Conservation (phyloP, 1,284 basidiomycete genomes). For the Papiliotrema nemorosa region DNA sequence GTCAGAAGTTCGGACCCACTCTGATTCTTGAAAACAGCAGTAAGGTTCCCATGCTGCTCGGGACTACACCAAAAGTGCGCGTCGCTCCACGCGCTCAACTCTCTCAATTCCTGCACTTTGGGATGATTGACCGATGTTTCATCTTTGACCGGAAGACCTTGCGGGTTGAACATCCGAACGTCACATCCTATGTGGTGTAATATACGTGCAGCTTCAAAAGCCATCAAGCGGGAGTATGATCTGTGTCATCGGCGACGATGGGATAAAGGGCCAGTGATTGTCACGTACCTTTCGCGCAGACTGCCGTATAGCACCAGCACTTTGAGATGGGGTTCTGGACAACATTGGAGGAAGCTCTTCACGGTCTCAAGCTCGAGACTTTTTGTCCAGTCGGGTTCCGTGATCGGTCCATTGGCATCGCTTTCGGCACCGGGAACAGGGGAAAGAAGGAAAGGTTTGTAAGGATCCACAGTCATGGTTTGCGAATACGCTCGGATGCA, state of each 20-base stretch:
- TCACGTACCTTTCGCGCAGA: conserved; percentile 33
- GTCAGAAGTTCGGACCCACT: too few relatives aligned
- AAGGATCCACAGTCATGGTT: too few relatives aligned
- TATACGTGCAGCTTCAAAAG: conserved; percentile 44
- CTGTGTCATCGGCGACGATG: conserved; percentile 10
- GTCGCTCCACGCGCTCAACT: conserved; percentile 37
- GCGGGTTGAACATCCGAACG: conserved; percentile 43
- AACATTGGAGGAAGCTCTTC: conserved; percentile 2
- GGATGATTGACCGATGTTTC: conserved; percentile 30
- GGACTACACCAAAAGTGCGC: conserved; percentile 46
- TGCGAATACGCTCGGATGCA: too few relatives aligned
- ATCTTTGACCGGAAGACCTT: conserved; percentile 45
- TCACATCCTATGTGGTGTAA: conserved; percentile 41
- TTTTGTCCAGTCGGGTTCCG: conserved; percentile 12
- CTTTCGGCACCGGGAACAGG: too few relatives aligned
- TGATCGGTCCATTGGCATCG: too few relatives aligned
- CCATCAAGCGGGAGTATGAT: conserved; percentile 45
- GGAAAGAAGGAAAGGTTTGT: too few relatives aligned
- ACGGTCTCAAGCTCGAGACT: conserved; percentile 7
- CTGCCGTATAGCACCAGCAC: conserved; percentile 44
- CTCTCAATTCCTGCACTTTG: conserved; percentile 41
- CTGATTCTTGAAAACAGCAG: conserved; percentile 49
- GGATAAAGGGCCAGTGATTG: too few relatives aligned
- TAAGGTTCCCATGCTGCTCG: conserved; percentile 47
- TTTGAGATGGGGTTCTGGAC: conserved; percentile 13